Evolutionary conservation across 371 early-diverging fungal genomes (phyloP).

Genomic region (Blyttiomyces sp.): DNA sequence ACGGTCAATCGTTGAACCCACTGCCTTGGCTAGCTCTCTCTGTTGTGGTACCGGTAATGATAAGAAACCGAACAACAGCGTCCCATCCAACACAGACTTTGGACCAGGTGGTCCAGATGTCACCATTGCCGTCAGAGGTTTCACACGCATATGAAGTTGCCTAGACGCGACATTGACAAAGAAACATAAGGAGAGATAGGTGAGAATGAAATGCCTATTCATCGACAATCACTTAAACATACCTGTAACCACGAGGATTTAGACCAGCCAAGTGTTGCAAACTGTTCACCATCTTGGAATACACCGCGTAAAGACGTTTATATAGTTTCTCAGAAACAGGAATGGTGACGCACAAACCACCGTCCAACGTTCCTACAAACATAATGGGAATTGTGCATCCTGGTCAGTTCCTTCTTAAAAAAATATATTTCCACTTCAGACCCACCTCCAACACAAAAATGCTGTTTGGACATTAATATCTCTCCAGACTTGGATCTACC

Average conservation of each 20-base stretch:
- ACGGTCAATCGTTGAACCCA: constrained; percentile 78
- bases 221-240: background rate
- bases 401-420: background rate
- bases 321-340: constrained; percentile 88
- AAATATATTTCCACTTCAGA: background rate
- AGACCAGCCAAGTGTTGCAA: constrained; percentile 83
- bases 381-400: too few relatives aligned
- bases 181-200: too few relatives aligned
- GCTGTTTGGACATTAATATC: constrained; percentile 25
- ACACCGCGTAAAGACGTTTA: constrained; percentile 76
- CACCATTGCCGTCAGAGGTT: constrained; percentile 24
- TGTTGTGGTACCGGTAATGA: constrained; percentile 68
- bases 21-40: constrained; percentile 80
- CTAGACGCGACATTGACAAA: constrained; percentile 17
- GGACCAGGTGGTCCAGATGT: constrained; percentile 41
- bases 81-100: constrained; percentile 74
- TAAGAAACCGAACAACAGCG: constrained; percentile 71
- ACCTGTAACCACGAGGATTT: constrained; percentile 82
- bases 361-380: constrained; percentile 66
- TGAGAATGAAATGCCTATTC: background rate
- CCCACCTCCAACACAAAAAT: constrained; percentile 29
- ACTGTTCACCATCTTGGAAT: constrained; percentile 74
- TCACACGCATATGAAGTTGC: constrained; percentile 22
- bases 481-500: constrained; percentile 8
- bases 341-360: constrained; percentile 65